A percentile compares a stretch with the other conserved stretches of the same genome.
These are phyloP conservation scores for Pleurotus ostreatus DNA, from an alignment of 768 basidiomycete genomes.

Conservation along the genomic window DNA sequence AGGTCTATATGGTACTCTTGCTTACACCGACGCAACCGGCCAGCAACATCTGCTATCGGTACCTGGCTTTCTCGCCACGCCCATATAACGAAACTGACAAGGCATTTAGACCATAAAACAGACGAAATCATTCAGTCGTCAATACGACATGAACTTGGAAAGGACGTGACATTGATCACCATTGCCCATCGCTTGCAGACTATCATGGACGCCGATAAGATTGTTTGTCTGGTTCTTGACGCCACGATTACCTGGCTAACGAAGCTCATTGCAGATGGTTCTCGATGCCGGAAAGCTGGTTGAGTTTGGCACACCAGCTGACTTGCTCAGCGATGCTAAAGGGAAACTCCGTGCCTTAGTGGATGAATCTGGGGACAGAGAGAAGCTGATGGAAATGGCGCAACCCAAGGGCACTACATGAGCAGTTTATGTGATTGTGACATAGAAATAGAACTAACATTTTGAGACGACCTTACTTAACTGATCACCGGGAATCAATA, in stretches of 20 bases:
- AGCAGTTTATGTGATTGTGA: too few species aligned
- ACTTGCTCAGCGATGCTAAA: constrained; percentile 47
- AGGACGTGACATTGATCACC: constrained; percentile 58
- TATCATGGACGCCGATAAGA: constrained; percentile 63
- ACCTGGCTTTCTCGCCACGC: not conserved
- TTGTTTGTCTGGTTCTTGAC: constrained; percentile 29
- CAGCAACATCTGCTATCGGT: constrained; percentile 50
- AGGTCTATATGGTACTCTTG: constrained; percentile 17
- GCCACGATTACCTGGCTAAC: constrained; percentile 13
- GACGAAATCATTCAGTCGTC: constrained; percentile 56
- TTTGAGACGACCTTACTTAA: too few species aligned
- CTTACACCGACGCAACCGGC: constrained; percentile 14
- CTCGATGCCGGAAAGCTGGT: constrained; percentile 54
- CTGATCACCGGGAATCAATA: too few species aligned
- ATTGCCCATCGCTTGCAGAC: constrained; percentile 71
- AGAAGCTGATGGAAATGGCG: constrained; percentile 13
- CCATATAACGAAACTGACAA: not conserved
- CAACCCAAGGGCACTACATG: too few species aligned
- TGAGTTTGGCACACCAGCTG: constrained; percentile 52
- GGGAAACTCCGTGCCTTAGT: constrained; percentile 52
- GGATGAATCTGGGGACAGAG: constrained; percentile 52
- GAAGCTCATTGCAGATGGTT: constrained; percentile 32
- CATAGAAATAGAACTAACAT: too few species aligned
- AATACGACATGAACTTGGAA: constrained; percentile 58
- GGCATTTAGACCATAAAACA: constrained; percentile 48